Evolutionary conservation across 805 yeast species (phyloP), one percentile per base, ranked within the genome.

Genomic region (Isabelozyma heimii): DNA sequence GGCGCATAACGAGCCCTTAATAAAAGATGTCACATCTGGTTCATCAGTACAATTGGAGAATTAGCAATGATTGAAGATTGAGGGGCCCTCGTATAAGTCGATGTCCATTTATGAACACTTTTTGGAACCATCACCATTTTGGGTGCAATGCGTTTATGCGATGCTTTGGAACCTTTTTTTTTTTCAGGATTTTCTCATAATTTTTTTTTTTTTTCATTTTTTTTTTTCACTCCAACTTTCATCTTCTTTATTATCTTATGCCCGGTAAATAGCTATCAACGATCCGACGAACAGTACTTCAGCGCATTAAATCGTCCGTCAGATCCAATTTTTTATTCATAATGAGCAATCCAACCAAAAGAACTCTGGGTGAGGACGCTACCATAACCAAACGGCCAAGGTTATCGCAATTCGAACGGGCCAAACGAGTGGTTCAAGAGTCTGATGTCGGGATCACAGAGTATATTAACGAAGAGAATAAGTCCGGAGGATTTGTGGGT

Each of bases 371-470:
- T 12, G 20, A 26, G 4, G 15, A n/a, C 8, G 35, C 17, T 8
- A 8, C 20, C 20, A 14, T 13, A 26, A 7, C 35, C 6, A 42
- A 42, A 13, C 24, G 26, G 44, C 44, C 44, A 5, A 5, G 35
- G 16, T 42, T 42, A 37, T 26, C 44, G 42, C 52, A 51, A 40
- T 35, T 33, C n/a, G 57, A 58, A 41, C 44, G 61, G 17, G 60
- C 60, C 5, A 47, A 49, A 26, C 58, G 53, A 50, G 84, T 87
- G 8, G 78, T 87, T 43, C 78, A 76, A 46, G 97, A 91, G 62
- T 37, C 54, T 2, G 95, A 91, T 63, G 99, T 94, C 8, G 99
- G 99, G 5, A 92, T 94, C 54, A 83, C 89, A 1, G 81, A 81
- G 45, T 91, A 72, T 58, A 68, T 90, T 35, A 81, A 82, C 43